These are phyloP conservation scores for Agaricales sp. DNA, from an alignment of 1,284 basidiomycete genomes.

Conservation along the genomic window DNA sequence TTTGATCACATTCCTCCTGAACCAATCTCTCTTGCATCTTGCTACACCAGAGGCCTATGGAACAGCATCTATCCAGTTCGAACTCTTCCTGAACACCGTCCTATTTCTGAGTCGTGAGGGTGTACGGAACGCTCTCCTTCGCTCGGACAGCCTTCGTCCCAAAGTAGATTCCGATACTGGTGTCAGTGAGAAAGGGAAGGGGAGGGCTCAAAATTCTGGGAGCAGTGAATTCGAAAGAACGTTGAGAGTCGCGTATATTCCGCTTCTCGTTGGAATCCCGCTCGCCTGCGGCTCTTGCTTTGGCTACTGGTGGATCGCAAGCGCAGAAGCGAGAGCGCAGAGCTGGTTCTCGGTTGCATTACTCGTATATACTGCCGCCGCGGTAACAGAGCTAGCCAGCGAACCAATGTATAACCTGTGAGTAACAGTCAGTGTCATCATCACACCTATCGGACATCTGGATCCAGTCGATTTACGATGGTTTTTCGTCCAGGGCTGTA, in stretches of 20 bases:
- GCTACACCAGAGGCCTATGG: constrained; percentile 83
- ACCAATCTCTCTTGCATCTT: constrained; percentile 80
- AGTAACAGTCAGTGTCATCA: constrained; percentile 19
- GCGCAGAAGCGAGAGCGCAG: constrained; percentile 44
- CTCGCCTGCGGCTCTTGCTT: constrained; percentile 34
- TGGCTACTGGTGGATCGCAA: constrained; percentile 40
- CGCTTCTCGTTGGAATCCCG: constrained; percentile 47
- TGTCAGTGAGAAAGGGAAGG: neutral
- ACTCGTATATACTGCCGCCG: constrained; percentile 60
- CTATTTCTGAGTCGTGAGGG: constrained; percentile 91
- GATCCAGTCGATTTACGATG: constrained; percentile 4
- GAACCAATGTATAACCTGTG: constrained; percentile 79
- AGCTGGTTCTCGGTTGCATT: constrained; percentile 57
- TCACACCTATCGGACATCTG: neutral
- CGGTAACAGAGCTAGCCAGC: constrained; percentile 65
- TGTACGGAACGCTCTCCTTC: constrained; percentile 72
- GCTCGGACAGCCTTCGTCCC: constrained; percentile 17
- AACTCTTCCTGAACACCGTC: constrained; percentile 80
- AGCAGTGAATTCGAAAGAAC: constrained; percentile 10
- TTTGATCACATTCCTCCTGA: constrained; percentile 78
- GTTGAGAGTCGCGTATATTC: constrained; percentile 47
- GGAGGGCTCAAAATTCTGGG: constrained; percentile 7
- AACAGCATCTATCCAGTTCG: constrained; percentile 80
- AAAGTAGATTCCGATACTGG: constrained; percentile 10
- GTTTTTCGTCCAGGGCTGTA: neutral